Base-by-base conservation (phyloP, 108 stramenopile species). In the Mediolabrus comicus region DNA sequence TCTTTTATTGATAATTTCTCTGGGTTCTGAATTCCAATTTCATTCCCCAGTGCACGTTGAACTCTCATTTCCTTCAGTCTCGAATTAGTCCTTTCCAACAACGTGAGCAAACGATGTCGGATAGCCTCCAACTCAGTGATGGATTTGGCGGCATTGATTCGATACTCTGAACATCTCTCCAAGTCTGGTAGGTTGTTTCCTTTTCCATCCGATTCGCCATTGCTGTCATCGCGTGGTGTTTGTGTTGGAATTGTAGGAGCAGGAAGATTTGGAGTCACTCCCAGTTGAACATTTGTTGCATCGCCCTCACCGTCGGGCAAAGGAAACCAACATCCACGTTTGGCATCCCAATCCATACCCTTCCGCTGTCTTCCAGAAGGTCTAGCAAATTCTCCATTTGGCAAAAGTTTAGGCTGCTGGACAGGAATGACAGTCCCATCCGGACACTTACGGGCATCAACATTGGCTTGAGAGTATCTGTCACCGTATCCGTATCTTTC, bases 291-390 rank as follows among this genome's bases (percentile, higher is more conserved):
- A 9, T 22, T 22, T 49, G 7, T 49, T 49, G 22, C 19, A n/a
- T 49, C 1, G 17, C 6, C 19, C 46, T 22, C 46, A 7, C 3
- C 46, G 46, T 33, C 7, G 33, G 17, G 22, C 4, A 24, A 26
- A 0, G 90, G 90, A 28, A 82, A 82, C 91, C 91, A 92, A 25
- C 87, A 74, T 11, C 92, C 92, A 27, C 80, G 75, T 10, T 87
- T 60, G 24, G 86, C 81, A 72, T 92, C 92, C 92, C 92, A 92
- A 29, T 87, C 85, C 89, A 90, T 90, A 1, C 89, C 89, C 71
- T 88, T 90, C 12, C 92, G 66, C 49, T 83, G 78, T 51, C 92
- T 69, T 53, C 92, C 92, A 25, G 87, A 77, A 6, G 92, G 92
- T 26, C 89, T 65, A 53, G 80, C 71, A 53, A 78, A 92, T 24